Evolutionary conservation across 768 basidiomycete species (phyloP).

Genomic region (Rhodotorula toruloides): DNA sequence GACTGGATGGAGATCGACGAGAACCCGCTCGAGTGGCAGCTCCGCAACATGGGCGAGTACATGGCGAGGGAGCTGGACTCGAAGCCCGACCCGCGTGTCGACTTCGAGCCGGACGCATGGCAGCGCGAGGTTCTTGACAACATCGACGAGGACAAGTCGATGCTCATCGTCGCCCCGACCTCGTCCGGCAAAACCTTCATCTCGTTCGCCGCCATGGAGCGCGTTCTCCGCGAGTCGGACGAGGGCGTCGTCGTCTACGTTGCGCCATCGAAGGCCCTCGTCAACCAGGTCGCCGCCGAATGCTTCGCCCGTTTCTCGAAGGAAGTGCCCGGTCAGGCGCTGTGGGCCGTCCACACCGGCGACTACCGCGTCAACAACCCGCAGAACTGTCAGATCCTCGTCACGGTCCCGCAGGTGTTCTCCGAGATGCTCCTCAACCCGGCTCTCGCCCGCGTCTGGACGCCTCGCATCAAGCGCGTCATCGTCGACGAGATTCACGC

Average conservation of each 20-base stretch:
- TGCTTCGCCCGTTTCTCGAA: slow-evolving; percentile 54
- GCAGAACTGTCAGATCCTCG: slow-evolving; percentile 64
- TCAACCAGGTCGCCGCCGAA: slow-evolving; percentile 63
- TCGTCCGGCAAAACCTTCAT: slow-evolving; percentile 63
- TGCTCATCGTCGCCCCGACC: slow-evolving; percentile 56
- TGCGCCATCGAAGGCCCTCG: slow-evolving; percentile 69
- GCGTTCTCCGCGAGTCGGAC: slow-evolving; percentile 59
- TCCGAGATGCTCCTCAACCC: slow-evolving; percentile 67
- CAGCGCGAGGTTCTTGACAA: slow-evolving; percentile 61
- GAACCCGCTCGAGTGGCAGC: slow-evolving; percentile 61
- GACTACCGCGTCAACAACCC: slow-evolving; percentile 46
- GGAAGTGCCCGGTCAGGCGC: slow-evolving; percentile 59
- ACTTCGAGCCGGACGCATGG: slow-evolving; percentile 67
- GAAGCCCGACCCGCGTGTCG: slow-evolving; percentile 53
- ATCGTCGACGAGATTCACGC: slow-evolving; percentile 62
- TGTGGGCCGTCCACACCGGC: slow-evolving; percentile 43
- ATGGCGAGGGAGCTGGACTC: slow-evolving; percentile 71
- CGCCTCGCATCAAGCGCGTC: slow-evolving; percentile 62
- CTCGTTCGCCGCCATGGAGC: slow-evolving; percentile 71
- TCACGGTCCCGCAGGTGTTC: slow-evolving; percentile 68
- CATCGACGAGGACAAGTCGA: slow-evolving; percentile 57
- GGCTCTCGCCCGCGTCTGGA: slow-evolving; percentile 59
- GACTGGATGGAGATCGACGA: slow-evolving; percentile 50
- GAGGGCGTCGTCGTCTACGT: slow-evolving; percentile 67
- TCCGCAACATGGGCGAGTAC: slow-evolving; percentile 63